Percentiles rank a stretch among this genome's conserved stretches.
Evolutionary conservation across 805 yeast species (phyloP).

Genomic region (Candida chilensis): DNA sequence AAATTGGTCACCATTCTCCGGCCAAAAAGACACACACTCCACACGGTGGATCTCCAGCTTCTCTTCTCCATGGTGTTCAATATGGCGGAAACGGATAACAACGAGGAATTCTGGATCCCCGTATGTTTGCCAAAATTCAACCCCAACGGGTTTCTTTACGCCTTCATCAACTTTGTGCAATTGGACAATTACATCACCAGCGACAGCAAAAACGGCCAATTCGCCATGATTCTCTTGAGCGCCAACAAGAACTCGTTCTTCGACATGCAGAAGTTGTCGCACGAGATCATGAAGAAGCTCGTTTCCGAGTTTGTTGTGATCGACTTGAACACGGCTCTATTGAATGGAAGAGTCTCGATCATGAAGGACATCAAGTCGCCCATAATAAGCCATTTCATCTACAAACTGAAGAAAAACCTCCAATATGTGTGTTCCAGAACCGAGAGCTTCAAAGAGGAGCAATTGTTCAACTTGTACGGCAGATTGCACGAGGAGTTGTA

Average conservation of each 20-base stretch:
- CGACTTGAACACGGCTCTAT: background rate
- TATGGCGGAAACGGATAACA: conserved; percentile 11
- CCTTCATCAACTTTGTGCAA: conserved; percentile 59
- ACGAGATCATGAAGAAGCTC: conserved; percentile 31
- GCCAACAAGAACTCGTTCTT: conserved; percentile 76
- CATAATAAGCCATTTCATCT: conserved; percentile 68
- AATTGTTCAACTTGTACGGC: background rate
- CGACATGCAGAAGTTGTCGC: conserved; percentile 56
- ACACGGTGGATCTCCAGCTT: conserved; percentile 74
- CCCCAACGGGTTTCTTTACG: conserved; percentile 77
- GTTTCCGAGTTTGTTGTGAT: too few relatives aligned
- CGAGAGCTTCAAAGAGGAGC: too few relatives aligned
- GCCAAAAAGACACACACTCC: conserved; percentile 70
- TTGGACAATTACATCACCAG: conserved; percentile 14
- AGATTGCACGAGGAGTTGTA: too few relatives aligned
- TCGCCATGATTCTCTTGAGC: conserved; percentile 40
- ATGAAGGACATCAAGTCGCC: conserved; percentile 15
- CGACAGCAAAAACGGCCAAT: conserved; percentile 9
- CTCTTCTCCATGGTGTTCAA: conserved; percentile 63
- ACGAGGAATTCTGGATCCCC: conserved; percentile 88
- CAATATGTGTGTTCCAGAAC: too few relatives aligned
- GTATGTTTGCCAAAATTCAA: conserved; percentile 89
- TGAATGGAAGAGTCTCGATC: conserved; percentile 9
- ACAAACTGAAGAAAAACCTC: conserved; percentile 58
- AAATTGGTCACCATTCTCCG: conserved; percentile 60